Evolutionary conservation across 345 rosid species (phyloP), one percentile per base, ranked within the genome.

Genomic region (Pistacia atlantica): DNA sequence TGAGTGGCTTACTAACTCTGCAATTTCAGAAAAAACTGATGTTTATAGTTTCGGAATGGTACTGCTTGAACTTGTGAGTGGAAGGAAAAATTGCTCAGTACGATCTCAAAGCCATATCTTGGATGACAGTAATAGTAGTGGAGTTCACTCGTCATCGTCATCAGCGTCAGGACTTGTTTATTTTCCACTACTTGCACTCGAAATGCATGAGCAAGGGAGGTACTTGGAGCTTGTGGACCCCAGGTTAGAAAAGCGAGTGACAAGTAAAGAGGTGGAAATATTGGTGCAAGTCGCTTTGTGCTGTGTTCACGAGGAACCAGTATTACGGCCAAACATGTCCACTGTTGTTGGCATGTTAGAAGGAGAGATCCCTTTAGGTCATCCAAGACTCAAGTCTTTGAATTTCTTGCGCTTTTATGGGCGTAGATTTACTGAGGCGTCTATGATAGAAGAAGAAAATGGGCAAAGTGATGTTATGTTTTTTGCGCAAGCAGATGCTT

Each of bases 11-110:
- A 91, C 95, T 0, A 91, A 85, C 84, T 71, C 93, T 5, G 93
- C 93, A 0, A 91, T 92, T 56, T 88, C 95, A 0, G 95, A 90
- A 78, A 93, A 93, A 83, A 89, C 90, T 7, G 97, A 93, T 77
- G 92, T 93, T 33, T 93, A 93, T 73, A 92, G 98, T 78, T 93
- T 84, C 25, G 98, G 98, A 52, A 89, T 92, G 91, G 98, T 93
- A 58, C 78, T 93, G 65, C 88, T 93, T 69, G 95, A 90, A 82
- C 71, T 93, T 72, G 88, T 93, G 59, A 88, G 97, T 65, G 97
- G 97, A 28, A 81, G 95, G 81, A 89, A 86, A 83, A 90, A 92
- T 80, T 86, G 97, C 69, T 86, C 83, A 8, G 48, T 83, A 6
- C 78, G 75, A 60, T 78, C 89, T 14, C 79, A 84, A 64, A 85